Conservation (phyloP, 73 alveolate species). For the Paramecium pentaurelia region DNA sequence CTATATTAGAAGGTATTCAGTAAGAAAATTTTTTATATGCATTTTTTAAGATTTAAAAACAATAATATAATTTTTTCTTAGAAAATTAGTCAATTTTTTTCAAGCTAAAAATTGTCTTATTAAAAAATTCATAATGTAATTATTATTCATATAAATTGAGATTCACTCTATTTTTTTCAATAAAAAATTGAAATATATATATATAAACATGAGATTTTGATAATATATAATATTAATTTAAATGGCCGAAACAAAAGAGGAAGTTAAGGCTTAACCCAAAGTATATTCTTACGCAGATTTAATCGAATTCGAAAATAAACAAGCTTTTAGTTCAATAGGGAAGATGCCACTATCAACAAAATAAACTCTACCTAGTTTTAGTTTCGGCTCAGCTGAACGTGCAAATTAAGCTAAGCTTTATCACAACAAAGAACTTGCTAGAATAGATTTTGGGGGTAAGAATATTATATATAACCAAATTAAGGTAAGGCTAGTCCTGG, state of each 20-base stretch:
- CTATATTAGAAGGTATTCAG: neutral
- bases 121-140: neutral
- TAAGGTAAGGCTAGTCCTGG: constrained; percentile 61
- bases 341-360: constrained; percentile 54
- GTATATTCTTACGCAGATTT: constrained; percentile 46
- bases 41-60: too few relatives aligned
- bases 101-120: neutral
- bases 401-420: constrained; percentile 45
- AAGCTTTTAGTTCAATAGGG: constrained; percentile 53
- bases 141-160: neutral
- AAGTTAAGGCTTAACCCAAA: constrained; percentile 51
- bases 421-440: constrained; percentile 54
- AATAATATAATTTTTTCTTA: too few relatives aligned
- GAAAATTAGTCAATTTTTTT: too few relatives aligned
- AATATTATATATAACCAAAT: neutral
- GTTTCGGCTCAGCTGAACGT: constrained; percentile 61
- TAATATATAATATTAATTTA: neutral
- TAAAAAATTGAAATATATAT: neutral
- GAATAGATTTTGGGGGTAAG: constrained; percentile 58
- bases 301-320: constrained; percentile 38
- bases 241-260: constrained; percentile 63
- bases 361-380: constrained; percentile 44
- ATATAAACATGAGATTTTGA: neutral
- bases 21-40: too few relatives aligned
- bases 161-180: neutral